phyloP scores from a whole-genome alignment of 768 basidiomycete genomes.

The Termitomyces sp. region DNA sequence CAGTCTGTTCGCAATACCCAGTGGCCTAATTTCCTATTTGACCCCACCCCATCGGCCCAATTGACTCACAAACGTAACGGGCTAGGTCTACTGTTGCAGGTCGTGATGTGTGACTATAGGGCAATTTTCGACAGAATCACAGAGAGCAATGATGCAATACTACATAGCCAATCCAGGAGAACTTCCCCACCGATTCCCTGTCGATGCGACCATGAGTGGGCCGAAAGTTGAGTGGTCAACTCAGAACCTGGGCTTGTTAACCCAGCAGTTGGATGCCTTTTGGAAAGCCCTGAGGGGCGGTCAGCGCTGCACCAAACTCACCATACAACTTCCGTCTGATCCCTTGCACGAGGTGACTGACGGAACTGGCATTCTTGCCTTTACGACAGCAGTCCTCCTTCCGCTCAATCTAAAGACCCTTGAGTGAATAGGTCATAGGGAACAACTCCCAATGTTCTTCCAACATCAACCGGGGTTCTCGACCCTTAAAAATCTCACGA shows the following conservation, averaged over 20 bases:
- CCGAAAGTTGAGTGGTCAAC: neutral
- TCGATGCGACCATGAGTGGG: neutral
- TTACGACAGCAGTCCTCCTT: neutral
- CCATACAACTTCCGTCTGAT: neutral
- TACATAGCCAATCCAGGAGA: neutral
- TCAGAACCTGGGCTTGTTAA: neutral
- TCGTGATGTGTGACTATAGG: neutral
- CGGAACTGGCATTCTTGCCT: neutral
- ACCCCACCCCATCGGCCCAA: too few species aligned
- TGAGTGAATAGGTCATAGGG: neutral
- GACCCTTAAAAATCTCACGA: neutral
- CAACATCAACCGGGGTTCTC: neutral
- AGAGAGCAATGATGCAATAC: neutral
- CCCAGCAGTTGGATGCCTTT: neutral
- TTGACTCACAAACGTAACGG: too few species aligned
- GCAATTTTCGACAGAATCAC: neutral
- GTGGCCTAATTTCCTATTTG: too few species aligned
- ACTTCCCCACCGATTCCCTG: neutral
- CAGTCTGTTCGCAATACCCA: too few species aligned
- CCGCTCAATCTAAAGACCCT: neutral
- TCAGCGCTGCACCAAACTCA: too few species aligned
- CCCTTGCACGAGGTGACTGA: neutral
- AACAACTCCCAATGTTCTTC: neutral
- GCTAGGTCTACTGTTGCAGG: neutral
- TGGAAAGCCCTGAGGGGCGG: neutral